Evolutionary conservation across 1,139 yeast species (phyloP).

Genomic region (Hyphopichia burtonii): DNA sequence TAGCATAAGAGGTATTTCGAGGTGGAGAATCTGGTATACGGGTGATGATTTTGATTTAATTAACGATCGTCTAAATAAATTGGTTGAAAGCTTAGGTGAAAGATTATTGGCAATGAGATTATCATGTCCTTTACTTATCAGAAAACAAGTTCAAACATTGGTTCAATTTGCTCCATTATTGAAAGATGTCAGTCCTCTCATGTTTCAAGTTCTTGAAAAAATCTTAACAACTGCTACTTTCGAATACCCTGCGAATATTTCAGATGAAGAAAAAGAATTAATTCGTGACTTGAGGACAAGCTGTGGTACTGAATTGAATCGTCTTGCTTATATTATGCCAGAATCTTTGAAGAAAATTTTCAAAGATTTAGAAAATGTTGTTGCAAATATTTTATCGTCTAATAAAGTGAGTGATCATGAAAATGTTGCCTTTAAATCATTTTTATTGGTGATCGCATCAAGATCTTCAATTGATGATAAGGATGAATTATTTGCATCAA

Average conservation of each 20-base stretch:
- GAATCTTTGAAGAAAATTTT: constrained; percentile 80
- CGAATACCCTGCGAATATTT: constrained; percentile 66
- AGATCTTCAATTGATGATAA: constrained; percentile 71
- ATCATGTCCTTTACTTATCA: constrained; percentile 74
- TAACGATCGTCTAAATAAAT: constrained; percentile 53
- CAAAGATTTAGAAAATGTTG: constrained; percentile 77
- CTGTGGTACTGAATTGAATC: constrained; percentile 91
- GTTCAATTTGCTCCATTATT: constrained; percentile 96
- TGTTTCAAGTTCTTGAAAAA: constrained; percentile 83
- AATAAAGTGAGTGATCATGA: constrained; percentile 85
- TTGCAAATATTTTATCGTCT: constrained; percentile 66
- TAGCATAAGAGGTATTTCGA: constrained; percentile 86
- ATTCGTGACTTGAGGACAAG: constrained; percentile 86
- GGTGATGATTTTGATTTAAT: constrained; percentile 62
- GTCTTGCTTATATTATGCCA: constrained; percentile 93
- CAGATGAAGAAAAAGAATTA: constrained; percentile 75
- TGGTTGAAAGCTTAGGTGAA: constrained; percentile 76
- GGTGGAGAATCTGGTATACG: constrained; percentile 93
- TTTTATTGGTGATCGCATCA: constrained; percentile 86
- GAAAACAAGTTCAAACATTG: constrained; percentile 86
- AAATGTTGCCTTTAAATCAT: constrained; percentile 89
- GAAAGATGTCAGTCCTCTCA: constrained; percentile 67
- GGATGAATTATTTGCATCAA: constrained; percentile 73
- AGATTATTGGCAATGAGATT: constrained; percentile 73
- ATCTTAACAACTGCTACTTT: constrained; percentile 86